Evolutionary conservation across 83 land plant genomes (phyloP).

Genomic region (Picea abies): DNA sequence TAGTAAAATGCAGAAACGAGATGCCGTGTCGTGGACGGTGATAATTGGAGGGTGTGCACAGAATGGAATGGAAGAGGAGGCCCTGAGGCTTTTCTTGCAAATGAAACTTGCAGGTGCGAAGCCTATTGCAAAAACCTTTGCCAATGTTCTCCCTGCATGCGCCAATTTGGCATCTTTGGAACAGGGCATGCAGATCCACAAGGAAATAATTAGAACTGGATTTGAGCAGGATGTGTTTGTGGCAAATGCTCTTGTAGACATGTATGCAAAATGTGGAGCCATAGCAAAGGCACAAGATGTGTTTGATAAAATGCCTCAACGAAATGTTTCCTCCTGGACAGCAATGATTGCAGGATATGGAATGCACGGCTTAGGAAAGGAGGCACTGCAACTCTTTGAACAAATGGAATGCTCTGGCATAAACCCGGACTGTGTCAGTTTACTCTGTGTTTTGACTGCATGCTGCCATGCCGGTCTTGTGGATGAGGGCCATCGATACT

Average conservation of each 20-base stretch:
- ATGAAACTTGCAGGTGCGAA: constrained; percentile 18
- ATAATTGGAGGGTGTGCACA: constrained; percentile 34
- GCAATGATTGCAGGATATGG: constrained; percentile 23
- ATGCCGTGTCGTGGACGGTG: constrained; percentile 13
- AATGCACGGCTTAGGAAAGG: not conserved
- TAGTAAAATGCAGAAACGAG: not conserved
- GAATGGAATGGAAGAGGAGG: constrained; percentile 22
- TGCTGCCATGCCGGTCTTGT: constrained; percentile 36
- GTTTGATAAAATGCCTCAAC: constrained; percentile 22
- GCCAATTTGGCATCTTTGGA: constrained; percentile 24
- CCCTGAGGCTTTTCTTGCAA: constrained; percentile 12
- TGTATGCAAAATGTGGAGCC: constrained; percentile 36
- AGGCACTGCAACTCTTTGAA: constrained; percentile 22
- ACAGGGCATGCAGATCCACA: constrained; percentile 31
- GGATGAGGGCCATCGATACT: constrained; percentile 27
- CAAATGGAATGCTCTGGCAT: constrained; percentile 11
- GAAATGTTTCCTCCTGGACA: constrained; percentile 32
- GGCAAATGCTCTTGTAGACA: constrained; percentile 26
- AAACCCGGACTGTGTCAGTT: constrained; percentile 27
- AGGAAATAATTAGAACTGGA: constrained; percentile 20
- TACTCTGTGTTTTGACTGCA: constrained; percentile 27
- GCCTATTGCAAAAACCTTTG: constrained; percentile 20
- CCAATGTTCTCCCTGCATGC: constrained; percentile 16
- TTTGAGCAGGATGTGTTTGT: constrained; percentile 7
- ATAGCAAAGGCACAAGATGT: constrained; percentile 15